Percentiles rank a stretch among this genome's conserved stretches.
phyloP scores from a whole-genome alignment of 2,329 filamentous ascomycete genomes.

The Fusarium sp. region DNA sequence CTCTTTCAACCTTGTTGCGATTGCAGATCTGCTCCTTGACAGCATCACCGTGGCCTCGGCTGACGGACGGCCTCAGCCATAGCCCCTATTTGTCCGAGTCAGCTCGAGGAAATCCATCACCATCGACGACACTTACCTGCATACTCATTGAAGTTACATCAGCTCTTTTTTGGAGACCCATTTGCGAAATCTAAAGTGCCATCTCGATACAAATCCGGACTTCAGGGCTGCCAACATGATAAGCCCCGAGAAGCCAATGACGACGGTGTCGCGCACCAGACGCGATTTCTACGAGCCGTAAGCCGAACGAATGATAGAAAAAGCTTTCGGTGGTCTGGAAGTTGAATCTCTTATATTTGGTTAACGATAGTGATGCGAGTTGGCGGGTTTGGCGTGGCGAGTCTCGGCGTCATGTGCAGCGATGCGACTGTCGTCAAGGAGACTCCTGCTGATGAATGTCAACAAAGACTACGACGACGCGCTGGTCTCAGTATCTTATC shows the following conservation, averaged over 20 bases:
- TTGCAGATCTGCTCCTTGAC: neutral
- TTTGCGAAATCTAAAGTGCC: neutral
- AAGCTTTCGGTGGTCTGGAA: neutral
- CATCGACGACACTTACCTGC: neutral
- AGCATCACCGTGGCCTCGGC: neutral
- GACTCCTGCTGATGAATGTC: neutral
- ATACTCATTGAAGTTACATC: neutral
- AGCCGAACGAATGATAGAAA: neutral
- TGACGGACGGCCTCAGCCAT: neutral
- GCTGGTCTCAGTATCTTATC: neutral
- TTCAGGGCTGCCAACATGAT: neutral
- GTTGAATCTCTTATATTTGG: neutral
- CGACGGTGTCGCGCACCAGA: neutral
- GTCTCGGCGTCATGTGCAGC: neutral
- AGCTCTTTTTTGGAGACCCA: too few relatives aligned
- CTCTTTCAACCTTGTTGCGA: too few relatives aligned
- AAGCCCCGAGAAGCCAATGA: neutral
- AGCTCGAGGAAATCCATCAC: neutral
- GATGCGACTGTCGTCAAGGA: neutral
- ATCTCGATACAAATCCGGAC: neutral
- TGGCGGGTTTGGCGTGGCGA: neutral
- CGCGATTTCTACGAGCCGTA: neutral
- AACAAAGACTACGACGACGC: slow-evolving; percentile 2
- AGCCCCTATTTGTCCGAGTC: slow-evolving; percentile 19
- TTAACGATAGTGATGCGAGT: neutral